Conservation (phyloP, 805 yeast species). For the Candida methanosorbosa region DNA sequence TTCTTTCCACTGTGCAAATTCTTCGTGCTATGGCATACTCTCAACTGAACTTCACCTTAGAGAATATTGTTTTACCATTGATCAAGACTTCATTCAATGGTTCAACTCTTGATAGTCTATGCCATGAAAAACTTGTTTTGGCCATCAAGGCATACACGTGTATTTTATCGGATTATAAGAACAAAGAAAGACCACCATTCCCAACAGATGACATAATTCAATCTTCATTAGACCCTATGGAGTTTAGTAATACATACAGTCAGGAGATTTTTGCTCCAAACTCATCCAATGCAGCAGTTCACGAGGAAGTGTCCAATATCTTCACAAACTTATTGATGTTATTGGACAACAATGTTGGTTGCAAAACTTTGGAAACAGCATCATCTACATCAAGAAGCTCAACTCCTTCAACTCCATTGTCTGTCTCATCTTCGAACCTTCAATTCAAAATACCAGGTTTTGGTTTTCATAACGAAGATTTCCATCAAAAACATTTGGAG, state of each 20-base stretch:
- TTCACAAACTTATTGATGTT: slow-evolving; percentile 47
- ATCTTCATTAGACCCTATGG: slow-evolving; percentile 24
- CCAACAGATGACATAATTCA: slow-evolving; percentile 48
- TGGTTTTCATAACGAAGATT: slow-evolving; percentile 25
- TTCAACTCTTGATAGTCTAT: slow-evolving; percentile 45
- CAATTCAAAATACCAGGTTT: slow-evolving; percentile 32
- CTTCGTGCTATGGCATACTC: slow-evolving; percentile 73
- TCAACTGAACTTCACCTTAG: slow-evolving; percentile 71
- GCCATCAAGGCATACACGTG: slow-evolving; percentile 64
- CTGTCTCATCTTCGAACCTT: slow-evolving; percentile 14
- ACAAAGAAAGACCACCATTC: slow-evolving; percentile 58
- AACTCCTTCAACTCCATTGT: slow-evolving; percentile 4
- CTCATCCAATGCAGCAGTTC: slow-evolving; percentile 41
- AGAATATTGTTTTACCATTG: slow-evolving; percentile 66
- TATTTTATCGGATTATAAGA: slow-evolving; percentile 55
- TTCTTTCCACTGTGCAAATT: slow-evolving; percentile 61
- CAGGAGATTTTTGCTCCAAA: slow-evolving; percentile 35
- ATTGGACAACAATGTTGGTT: slow-evolving; percentile 53
- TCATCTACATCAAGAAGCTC: slow-evolving; percentile 6
- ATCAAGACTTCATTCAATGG: slow-evolving; percentile 56
- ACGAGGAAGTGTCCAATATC: slow-evolving; percentile 61
- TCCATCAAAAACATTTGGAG: slow-evolving; percentile 34
- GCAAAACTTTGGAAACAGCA: slow-evolving; percentile 17
- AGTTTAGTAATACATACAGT: slow-evolving; percentile 20
- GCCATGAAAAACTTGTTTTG: slow-evolving; percentile 64